phyloP scores from a whole-genome alignment of 2,329 filamentous ascomycete species.

The Ophiostoma tasmaniense region DNA sequence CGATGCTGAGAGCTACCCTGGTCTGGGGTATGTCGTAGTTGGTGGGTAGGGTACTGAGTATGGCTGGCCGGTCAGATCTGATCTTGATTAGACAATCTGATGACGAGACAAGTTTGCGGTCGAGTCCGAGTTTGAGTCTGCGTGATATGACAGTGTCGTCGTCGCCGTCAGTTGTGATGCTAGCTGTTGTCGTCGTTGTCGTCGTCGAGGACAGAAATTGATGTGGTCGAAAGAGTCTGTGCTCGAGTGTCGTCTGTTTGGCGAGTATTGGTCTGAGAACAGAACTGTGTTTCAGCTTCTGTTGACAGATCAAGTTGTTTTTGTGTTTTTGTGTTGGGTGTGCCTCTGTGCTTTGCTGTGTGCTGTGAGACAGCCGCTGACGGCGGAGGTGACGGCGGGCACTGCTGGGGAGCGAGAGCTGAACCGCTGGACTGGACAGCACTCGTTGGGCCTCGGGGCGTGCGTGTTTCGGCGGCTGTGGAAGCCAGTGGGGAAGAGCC shows the following conservation, averaged over 20 bases:
- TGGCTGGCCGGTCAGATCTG: neutral
- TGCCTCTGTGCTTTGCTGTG: neutral
- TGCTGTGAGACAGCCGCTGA: neutral
- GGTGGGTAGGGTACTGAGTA: neutral
- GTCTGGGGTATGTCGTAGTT: neutral
- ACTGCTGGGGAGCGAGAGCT: neutral
- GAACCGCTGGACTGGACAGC: neutral
- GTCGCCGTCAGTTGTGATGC: neutral
- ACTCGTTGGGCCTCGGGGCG: neutral
- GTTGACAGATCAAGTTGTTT: neutral
- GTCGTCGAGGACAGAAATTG: neutral
- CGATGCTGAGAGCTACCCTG: neutral
- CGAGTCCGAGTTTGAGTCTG: no score
- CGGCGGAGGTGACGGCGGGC: neutral
- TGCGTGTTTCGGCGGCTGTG: conserved; percentile 11
- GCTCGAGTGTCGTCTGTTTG: neutral
- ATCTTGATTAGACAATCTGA: neutral
- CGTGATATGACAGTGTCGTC: neutral
- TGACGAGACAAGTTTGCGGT: no score
- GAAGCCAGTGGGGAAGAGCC: conserved; percentile 12
- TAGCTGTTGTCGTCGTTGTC: neutral
- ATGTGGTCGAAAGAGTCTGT: neutral
- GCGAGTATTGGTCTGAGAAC: neutral
- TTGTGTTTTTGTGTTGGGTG: neutral
- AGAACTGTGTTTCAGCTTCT: neutral